Base-by-base conservation (phyloP, 345 rosid genomes). In the Citrus glauca region DNA sequence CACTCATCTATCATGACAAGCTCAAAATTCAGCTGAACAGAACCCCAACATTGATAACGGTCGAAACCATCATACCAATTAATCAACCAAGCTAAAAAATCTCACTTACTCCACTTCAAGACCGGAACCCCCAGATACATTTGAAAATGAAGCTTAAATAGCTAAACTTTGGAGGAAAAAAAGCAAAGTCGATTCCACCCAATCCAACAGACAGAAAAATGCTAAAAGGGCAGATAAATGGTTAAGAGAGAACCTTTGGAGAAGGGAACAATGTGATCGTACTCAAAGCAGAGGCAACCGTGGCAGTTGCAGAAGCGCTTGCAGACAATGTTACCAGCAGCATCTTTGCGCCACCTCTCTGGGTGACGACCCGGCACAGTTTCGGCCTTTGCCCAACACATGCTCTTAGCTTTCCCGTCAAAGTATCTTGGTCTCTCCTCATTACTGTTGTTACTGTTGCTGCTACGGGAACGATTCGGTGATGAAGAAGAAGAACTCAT, bases 261-360 rank as follows among this genome's bases (percentile, higher is more conserved):
- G 84, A 83, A 95, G 72, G 97, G 98, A 79, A 93, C 80, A 78
- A 93, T 86, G 84, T 95, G 99, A 82, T 93, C 97, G 86, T 95
- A 92, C 84, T 95, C 92, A 86, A 90, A 95, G 86, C 97, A 95
- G 78, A 95, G 96, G 81, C 98, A 95, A 1, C 99, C 98, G 28
- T 80, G 74, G 84, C 99, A 95, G 80, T 96, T 96, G 79, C 90
- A 85, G 87, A 93, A 90, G 66, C 98, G 93, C 80, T 88, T 92
- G 87, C 98, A 93, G 79, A 95, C 97, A 6, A 92, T 74, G 84
- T 94, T 96, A 1, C 98, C 97, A 57, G 97, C 97, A 9, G 89
- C 93, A 82, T 95, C 99, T 81, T 89, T 90, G 70, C 97, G 97
- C 99, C 99, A 95, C 79, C 99, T 79, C 77, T 91, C 99, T 25